Conservation (phyloP, 176 grass and related monocot genomes). For the Panicum miliaceum region DNA sequence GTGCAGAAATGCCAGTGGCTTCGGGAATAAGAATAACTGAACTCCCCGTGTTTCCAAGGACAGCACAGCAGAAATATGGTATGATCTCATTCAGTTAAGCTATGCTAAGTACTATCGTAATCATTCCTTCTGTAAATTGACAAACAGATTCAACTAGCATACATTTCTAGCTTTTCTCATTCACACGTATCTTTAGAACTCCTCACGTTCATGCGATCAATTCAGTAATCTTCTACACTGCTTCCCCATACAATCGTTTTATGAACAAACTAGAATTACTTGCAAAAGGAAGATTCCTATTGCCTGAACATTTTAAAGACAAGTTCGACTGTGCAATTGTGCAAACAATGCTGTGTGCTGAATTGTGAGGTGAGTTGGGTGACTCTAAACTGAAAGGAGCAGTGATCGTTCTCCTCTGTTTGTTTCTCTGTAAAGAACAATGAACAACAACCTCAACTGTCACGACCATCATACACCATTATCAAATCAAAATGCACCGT, state of each 20-base stretch:
- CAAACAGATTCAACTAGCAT: not conserved
- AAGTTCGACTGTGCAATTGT: not conserved
- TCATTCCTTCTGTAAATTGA: not conserved
- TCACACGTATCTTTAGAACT: not conserved
- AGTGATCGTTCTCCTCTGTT: not conserved
- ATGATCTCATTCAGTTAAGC: not conserved
- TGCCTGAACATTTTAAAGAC: not conserved
- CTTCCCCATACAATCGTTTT: not conserved
- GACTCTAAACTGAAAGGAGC: not conserved
- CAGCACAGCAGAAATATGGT: not conserved
- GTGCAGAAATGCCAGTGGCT: not conserved
- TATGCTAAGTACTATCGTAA: not conserved
- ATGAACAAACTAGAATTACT: not conserved
- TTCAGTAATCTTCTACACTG: not conserved
- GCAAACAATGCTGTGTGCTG: not conserved
- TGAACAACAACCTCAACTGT: not conserved
- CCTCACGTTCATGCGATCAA: not conserved
- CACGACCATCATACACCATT: not conserved
- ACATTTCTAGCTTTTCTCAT: not conserved
- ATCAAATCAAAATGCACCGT: conserved; percentile 24
- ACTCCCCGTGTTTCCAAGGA: not conserved
- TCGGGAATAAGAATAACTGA: not conserved
- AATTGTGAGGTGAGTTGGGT: not conserved
- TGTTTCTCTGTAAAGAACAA: not conserved
- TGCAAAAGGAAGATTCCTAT: not conserved